Conservation (phyloP, 768 basidiomycete genomes). For the Tremella mesenterica region DNA sequence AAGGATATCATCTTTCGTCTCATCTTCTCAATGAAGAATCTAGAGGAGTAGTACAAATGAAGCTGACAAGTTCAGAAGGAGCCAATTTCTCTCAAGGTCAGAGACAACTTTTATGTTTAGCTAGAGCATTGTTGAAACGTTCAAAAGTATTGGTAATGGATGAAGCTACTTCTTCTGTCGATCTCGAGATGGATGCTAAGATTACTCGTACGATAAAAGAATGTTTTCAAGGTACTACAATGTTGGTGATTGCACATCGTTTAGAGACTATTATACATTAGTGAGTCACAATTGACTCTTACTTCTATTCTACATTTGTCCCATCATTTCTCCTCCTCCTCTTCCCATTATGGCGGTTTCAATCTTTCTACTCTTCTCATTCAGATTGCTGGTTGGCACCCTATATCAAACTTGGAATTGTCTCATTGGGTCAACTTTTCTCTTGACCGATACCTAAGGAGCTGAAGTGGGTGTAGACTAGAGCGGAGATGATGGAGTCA, state of each 20-base stretch:
- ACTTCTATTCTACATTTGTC: background rate
- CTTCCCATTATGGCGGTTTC: too few species aligned
- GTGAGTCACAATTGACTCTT: background rate
- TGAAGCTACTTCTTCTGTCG: slow-evolving; percentile 42
- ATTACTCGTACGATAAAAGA: slow-evolving; percentile 40
- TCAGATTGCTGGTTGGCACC: too few species aligned
- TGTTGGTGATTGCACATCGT: slow-evolving; percentile 44
- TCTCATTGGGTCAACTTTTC: too few species aligned
- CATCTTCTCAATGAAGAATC: too few species aligned
- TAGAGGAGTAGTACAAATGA: too few species aligned
- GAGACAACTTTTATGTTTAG: slow-evolving; percentile 40
- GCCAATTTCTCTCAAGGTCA: slow-evolving; percentile 42
- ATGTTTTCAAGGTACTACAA: slow-evolving; percentile 35
- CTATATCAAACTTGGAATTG: too few species aligned
- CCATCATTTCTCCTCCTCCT: too few species aligned
- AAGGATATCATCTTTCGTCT: too few species aligned
- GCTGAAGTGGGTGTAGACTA: too few species aligned
- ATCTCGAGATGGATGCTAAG: slow-evolving; percentile 44
- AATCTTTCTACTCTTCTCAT: too few species aligned
- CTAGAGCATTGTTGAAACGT: slow-evolving; percentile 38
- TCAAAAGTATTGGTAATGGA: slow-evolving; percentile 43
- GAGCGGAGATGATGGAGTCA: background rate
- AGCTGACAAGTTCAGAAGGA: slow-evolving; percentile 15
- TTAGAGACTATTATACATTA: slow-evolving; percentile 42
- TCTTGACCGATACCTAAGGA: too few species aligned